Evolutionary conservation across 805 yeast species (phyloP), one percentile per base, ranked within the genome.

Genomic region (Wickerhamomyces subpelliculosus): DNA sequence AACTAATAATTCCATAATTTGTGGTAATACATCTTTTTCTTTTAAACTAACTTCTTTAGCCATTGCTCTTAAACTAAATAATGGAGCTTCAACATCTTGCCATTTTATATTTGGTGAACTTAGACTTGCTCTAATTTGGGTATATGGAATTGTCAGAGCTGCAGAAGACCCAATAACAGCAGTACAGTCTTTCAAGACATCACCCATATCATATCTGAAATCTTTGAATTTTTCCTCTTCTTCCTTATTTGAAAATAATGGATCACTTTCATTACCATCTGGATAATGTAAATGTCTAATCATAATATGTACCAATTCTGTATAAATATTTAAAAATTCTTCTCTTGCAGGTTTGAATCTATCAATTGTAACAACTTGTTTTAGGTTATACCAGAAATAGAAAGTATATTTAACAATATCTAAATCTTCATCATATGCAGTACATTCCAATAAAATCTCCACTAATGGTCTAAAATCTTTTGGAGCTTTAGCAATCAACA

Each of bases 161-260:
- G 61, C 65, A 9, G 73, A 62, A 3, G 94, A 70, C 1, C 97
- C 97, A 31, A 86, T 78, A 4, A 93, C 90, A 2, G 85, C 84
- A 49, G 97, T 85, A 65, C 97, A 88, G 56, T 88, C 95, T 55
- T 94, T 94, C 44, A 93, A 65, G n/a, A 90, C 96, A 58, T 93
- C 97, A 27, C 97, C 97, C 84, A 93, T 85, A 40, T 87, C 96
- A 61, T 93, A 93, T 53, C 99, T 73, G 62, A 90, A 93, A 42
- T 87, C 94, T 52, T 85, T 80, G 58, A 93, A 93, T 59, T 87
- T 85, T 55, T 94, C 98, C 55, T 88, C 95, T 39, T 76, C 83
- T 55, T 87, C 96, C 47, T 84, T 87, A 32, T 72, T 71, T 20
- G 70, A 70, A 51, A 90, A 90, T 16, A 78, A 55, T 36, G 67